Percentiles rank a stretch among this genome's conserved stretches.
Conservation (phyloP, 148 eudicot species). For the Vaccinium darrowii region DNA sequence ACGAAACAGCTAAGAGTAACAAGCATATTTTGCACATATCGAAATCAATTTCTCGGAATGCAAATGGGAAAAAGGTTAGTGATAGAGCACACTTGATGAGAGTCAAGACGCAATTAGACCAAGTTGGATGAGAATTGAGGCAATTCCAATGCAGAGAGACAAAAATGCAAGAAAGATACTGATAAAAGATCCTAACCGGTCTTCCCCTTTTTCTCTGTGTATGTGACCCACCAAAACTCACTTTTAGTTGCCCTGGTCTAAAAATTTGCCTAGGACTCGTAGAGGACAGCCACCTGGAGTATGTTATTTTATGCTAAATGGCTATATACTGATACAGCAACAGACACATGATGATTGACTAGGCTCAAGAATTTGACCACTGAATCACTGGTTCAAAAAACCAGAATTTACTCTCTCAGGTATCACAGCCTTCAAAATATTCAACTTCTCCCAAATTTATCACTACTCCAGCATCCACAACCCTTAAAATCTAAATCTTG, state of each 20-base stretch:
- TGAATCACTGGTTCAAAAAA: neutral
- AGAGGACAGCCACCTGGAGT: neutral
- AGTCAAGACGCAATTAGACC: neutral
- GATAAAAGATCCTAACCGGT: neutral
- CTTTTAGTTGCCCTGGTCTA: neutral
- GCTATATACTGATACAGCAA: neutral
- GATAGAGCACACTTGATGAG: neutral
- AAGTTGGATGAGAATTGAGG: neutral
- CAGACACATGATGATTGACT: neutral
- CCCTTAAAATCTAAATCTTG: neutral
- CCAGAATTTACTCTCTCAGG: neutral
- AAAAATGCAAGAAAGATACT: neutral
- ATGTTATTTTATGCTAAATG: neutral
- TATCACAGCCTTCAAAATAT: neutral
- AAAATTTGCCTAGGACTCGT: neutral
- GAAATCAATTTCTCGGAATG: neutral
- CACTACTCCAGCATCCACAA: neutral
- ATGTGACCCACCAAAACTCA: neutral
- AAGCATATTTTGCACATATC: neutral
- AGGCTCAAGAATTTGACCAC: neutral
- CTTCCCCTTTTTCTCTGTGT: neutral
- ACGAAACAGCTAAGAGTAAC: neutral
- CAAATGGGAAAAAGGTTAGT: neutral
- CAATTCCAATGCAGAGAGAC: neutral
- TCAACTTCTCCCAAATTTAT: neutral